Conservation (phyloP, 345 rosid genomes). For the Eucalyptus tenuipes region DNA sequence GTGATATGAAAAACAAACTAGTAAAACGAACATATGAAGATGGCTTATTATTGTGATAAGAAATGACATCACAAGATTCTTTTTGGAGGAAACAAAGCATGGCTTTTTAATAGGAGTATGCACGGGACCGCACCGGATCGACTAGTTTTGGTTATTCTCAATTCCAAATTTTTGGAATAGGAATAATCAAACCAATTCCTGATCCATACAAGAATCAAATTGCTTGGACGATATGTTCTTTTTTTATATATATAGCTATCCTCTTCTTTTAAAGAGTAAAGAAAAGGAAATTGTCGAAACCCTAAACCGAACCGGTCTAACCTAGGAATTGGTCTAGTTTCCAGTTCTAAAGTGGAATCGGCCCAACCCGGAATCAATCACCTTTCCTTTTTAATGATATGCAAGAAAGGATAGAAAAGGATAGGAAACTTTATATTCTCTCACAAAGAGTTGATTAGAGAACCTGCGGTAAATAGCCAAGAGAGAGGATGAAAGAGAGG, state of each 20-base stretch:
- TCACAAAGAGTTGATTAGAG: background rate
- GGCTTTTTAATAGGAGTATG: background rate
- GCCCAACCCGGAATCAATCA: background rate
- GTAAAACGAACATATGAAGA: background rate
- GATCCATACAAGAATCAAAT: too few species aligned
- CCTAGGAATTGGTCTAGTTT: background rate
- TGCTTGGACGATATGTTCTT: too few species aligned
- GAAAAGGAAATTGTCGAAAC: background rate
- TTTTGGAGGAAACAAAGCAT: background rate
- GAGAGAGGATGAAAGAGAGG: background rate
- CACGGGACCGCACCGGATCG: rapidly evolving
- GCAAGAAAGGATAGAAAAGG: background rate
- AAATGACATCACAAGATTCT: background rate
- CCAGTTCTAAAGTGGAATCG: background rate
- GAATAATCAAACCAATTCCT: background rate
- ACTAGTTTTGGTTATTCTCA: too few species aligned
- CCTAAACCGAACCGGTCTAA: rapidly evolving
- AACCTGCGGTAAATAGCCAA: rapidly evolving
- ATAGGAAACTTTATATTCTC: background rate
- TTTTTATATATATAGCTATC: too few species aligned
- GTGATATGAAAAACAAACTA: background rate
- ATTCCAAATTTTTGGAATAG: background rate
- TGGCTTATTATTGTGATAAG: background rate
- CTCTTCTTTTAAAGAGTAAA: background rate
- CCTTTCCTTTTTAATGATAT: too few species aligned